Evolutionary conservation across 129 eudicot genomes (phyloP), one percentile per base, ranked within the genome.

Genomic region (Lonicera japonica): DNA sequence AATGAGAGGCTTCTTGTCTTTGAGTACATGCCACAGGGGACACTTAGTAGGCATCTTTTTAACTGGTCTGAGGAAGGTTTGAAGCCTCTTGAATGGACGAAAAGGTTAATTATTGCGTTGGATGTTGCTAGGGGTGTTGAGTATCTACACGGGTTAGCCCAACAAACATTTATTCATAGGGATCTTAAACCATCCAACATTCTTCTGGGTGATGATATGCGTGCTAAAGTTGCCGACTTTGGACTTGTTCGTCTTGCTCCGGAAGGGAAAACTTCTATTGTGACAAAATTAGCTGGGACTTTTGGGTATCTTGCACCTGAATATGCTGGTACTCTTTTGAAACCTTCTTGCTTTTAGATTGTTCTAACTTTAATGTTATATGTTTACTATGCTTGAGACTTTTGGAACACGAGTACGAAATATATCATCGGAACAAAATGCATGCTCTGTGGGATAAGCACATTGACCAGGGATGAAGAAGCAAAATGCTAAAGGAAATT

Each of bases 221-320:
- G 95, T 11, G 95, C 98, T 22, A 91, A 91, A 66, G 98, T 91
- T 65, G 86, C 98, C 0, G 98, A 91, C 48, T 91, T 91, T 65
- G 98, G 98, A 56, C 90, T 91, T 19, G 98, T 91, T 71, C 95
- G 98, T 0, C 90, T 91, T 3, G 98, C 96, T 38, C 97, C 97
- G 0, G 98, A 87, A 53, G 97, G 98, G 43, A 91, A 87, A 74
- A 83, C 77, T 34, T 87, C 98, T 0, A 66, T 91, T 0, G 97
- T 81, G 22, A 91, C 98, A 22, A 80, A 77, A 77, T 69, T 91
- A 53, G 98, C 98, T 0, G 98, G 98, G 59, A 91, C 98, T 11
- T 91, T 91, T 17, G 98, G 98, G 18, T 91, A 91, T 82, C 90
- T 91, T 40, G 98, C 98, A 1, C 98, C 98, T 22, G 98, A 91